These are phyloP conservation scores for Eimeria falciformis DNA, from an alignment of 169 alveolate genomes.

Conservation along the genomic window DNA sequence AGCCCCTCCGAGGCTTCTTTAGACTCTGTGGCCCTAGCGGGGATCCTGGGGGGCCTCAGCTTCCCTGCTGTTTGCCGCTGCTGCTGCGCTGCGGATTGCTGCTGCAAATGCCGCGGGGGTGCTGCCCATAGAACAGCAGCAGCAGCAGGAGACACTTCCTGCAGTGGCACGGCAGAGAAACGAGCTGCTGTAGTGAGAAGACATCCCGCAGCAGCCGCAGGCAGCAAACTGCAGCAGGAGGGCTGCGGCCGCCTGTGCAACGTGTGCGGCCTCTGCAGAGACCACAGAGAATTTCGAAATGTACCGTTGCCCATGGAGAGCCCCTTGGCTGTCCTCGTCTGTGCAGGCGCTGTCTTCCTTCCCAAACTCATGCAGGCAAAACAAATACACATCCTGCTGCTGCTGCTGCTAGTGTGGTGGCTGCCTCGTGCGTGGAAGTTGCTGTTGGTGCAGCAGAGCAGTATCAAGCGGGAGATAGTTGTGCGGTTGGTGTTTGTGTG, in stretches of 20 bases:
- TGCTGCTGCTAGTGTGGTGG: not conserved
- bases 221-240: not conserved
- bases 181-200: not conserved
- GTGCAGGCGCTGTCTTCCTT: not conserved
- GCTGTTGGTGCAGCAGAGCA: not conserved
- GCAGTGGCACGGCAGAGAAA: too few species aligned
- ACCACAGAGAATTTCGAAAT: not conserved
- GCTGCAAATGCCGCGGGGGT: not conserved
- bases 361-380: not conserved
- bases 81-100: slow-evolving; percentile 23
- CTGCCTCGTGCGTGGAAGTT: not conserved
- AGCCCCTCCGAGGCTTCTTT: not conserved
- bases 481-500: not conserved
- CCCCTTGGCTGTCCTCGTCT: slow-evolving; percentile 14
- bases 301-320: not conserved
- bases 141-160: not conserved
- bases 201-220: not conserved
- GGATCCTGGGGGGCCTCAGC: not conserved
- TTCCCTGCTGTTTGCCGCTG: not conserved
- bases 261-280: not conserved
- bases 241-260: not conserved
- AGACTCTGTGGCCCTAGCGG: not conserved
- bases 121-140: not conserved
- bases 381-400: not conserved
- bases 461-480: not conserved